Evolutionary conservation across 345 rosid species (phyloP).

Genomic region (Eucalyptus camaldulensis): DNA sequence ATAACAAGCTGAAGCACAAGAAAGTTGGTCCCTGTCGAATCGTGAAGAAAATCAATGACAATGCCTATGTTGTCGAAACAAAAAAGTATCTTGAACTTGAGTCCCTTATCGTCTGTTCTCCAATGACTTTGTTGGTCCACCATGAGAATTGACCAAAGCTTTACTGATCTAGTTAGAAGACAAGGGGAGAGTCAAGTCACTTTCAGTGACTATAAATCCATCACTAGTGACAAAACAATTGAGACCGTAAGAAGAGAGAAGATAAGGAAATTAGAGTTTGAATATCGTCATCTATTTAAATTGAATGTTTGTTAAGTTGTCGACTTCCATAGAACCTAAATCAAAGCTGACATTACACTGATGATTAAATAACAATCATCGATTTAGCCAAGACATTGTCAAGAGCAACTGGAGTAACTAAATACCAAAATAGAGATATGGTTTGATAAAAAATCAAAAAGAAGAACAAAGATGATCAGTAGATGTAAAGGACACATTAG

Average conservation of each 20-base stretch:
- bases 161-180: not conserved
- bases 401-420: not conserved
- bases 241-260: not conserved
- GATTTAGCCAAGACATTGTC: no score
- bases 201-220: not conserved
- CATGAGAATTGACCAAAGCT: not conserved
- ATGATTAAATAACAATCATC: not conserved
- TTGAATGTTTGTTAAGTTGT: no score
- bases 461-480: not conserved
- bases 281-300: not conserved
- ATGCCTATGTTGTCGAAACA: not conserved
- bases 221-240: not conserved
- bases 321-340: not conserved
- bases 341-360: not conserved
- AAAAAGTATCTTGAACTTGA: not conserved
- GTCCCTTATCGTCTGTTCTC: not conserved
- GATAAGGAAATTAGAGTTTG: not conserved
- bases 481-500: not conserved
- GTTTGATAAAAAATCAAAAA: not conserved
- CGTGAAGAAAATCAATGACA: no score
- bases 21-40: no score
- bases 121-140: not conserved
- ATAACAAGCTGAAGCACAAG: no score
- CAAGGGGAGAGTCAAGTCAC: not conserved
- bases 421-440: not conserved